Conservation (phyloP, 2,329 filamentous ascomycete genomes). For the Colletotrichum ledebouriae region DNA sequence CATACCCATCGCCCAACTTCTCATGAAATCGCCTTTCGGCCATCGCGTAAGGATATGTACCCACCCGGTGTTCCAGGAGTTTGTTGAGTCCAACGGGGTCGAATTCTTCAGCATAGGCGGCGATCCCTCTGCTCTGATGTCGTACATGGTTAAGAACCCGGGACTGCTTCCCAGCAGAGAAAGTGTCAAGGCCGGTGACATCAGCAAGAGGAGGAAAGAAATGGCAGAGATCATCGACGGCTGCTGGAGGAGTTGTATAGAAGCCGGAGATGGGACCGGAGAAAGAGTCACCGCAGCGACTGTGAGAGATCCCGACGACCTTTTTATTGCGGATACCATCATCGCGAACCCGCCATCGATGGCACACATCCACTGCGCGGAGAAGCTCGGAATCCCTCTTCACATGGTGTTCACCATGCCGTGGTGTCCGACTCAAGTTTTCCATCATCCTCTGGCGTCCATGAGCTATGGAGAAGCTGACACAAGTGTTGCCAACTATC, state of each 20-base stretch:
- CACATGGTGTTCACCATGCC: constrained; percentile 75
- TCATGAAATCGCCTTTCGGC: constrained; percentile 53
- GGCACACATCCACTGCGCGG: constrained; percentile 65
- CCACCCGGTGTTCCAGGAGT: constrained; percentile 65
- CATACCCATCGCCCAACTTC: constrained; percentile 66
- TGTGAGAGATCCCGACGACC: constrained; percentile 48
- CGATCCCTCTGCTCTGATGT: constrained; percentile 64
- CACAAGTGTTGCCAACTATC: constrained; percentile 72
- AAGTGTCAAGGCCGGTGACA: constrained; percentile 54
- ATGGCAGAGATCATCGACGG: constrained; percentile 56
- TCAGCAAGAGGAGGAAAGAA: constrained; percentile 51
- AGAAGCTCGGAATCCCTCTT: constrained; percentile 62
- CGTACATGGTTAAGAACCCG: constrained; percentile 58
- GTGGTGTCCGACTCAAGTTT: constrained; percentile 77
- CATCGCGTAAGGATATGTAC: constrained; percentile 71
- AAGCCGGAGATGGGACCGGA: constrained; percentile 52
- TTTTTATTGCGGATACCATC: constrained; percentile 67
- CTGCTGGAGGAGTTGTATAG: constrained; percentile 54
- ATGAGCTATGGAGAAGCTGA: constrained; percentile 70
- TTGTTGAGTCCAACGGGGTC: constrained; percentile 64
- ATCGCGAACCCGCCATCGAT: constrained; percentile 68
- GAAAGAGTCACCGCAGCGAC: constrained; percentile 47
- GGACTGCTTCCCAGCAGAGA: constrained; percentile 54
- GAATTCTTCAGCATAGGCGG: constrained; percentile 72
- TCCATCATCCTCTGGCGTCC: constrained; percentile 77